These are phyloP conservation scores for Paecilomyces formosus DNA, from an alignment of 2,329 filamentous ascomycete genomes.

Conservation along the genomic window DNA sequence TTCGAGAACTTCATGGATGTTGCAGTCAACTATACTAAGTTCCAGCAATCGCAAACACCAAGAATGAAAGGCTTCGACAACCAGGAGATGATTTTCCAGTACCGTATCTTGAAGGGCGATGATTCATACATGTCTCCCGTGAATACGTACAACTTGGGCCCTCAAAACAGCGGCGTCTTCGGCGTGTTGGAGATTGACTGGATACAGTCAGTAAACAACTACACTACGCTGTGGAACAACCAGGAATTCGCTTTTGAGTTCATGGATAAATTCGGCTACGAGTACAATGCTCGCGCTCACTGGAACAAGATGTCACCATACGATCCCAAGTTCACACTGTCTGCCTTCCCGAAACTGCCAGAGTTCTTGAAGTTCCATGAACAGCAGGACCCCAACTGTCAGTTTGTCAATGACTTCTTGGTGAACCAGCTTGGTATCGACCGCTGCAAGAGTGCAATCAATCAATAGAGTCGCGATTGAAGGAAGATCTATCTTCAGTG, in stretches of 20 bases:
- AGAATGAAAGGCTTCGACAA: slow-evolving; percentile 10
- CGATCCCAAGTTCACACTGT: slow-evolving; percentile 6
- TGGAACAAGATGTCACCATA: slow-evolving; percentile 13
- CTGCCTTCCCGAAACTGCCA: slow-evolving; percentile 9
- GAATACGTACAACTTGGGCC: slow-evolving; percentile 11
- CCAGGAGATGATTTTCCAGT: slow-evolving; percentile 10
- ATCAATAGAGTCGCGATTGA: neutral
- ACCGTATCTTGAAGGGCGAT: slow-evolving; percentile 11
- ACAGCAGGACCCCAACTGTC: slow-evolving; percentile 11
- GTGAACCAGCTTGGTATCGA: slow-evolving; percentile 10
- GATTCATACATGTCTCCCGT: slow-evolving; percentile 12
- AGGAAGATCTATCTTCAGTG: neutral
- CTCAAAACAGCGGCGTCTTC: slow-evolving; percentile 10
- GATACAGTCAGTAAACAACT: slow-evolving; percentile 12
- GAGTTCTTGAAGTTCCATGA: slow-evolving; percentile 11
- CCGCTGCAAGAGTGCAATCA: neutral
- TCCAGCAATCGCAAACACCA: slow-evolving; percentile 7
- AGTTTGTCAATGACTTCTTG: slow-evolving; percentile 13
- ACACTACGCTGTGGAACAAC: slow-evolving; percentile 8
- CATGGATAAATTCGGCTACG: slow-evolving; percentile 8
- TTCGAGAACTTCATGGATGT: slow-evolving; percentile 10
- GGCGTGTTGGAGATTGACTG: slow-evolving; percentile 11
- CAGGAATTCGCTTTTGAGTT: slow-evolving; percentile 9
- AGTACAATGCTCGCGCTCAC: slow-evolving; percentile 10
- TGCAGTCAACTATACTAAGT: slow-evolving; percentile 9